A percentile compares a stretch with the other conserved stretches of the same genome.
These are phyloP conservation scores for Lunasporangiospora selenospora DNA, from an alignment of 192 early-diverging fungal genomes.

Conservation along the genomic window DNA sequence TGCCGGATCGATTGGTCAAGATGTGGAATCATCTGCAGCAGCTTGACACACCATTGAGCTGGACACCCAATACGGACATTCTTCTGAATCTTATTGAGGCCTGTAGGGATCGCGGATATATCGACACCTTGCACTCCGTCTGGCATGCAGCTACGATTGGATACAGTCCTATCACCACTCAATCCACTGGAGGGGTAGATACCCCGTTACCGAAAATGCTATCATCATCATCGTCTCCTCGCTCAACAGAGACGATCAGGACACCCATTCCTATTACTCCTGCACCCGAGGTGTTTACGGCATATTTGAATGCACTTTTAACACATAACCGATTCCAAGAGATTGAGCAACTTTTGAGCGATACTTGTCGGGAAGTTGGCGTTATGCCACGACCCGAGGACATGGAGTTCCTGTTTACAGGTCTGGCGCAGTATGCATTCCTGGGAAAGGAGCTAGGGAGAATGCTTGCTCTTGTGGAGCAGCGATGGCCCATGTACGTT, in stretches of 20 bases:
- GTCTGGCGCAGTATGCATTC: constrained; percentile 37
- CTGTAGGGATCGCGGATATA: constrained; percentile 41
- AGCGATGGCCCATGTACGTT: constrained; percentile 12
- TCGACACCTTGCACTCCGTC: constrained; percentile 22
- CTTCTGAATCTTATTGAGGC: constrained; percentile 35
- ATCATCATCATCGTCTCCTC: no score
- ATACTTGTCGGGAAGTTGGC: constrained; percentile 3
- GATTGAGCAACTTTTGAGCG: constrained; percentile 13
- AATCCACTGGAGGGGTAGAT: no score
- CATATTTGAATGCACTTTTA: constrained; percentile 37
- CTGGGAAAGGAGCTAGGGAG: constrained; percentile 23
- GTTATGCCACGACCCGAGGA: constrained; percentile 20
- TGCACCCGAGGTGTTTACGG: constrained; percentile 35
- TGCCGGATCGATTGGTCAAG: constrained; percentile 37
- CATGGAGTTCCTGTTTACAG: constrained; percentile 33
- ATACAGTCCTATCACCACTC: no score
- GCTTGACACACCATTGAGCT: constrained; percentile 9
- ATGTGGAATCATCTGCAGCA: constrained; percentile 16
- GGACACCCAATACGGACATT: constrained; percentile 21
- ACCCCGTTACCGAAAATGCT: no score
- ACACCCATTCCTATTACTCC: no score
- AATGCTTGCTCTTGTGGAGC: constrained; percentile 8
- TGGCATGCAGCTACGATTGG: constrained; percentile 27
- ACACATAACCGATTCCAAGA: constrained; percentile 39
- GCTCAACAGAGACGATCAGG: no score